Evolutionary conservation across 2,329 filamentous ascomycete species (phyloP).

Genomic region (Chaetomiaceae sp.): DNA sequence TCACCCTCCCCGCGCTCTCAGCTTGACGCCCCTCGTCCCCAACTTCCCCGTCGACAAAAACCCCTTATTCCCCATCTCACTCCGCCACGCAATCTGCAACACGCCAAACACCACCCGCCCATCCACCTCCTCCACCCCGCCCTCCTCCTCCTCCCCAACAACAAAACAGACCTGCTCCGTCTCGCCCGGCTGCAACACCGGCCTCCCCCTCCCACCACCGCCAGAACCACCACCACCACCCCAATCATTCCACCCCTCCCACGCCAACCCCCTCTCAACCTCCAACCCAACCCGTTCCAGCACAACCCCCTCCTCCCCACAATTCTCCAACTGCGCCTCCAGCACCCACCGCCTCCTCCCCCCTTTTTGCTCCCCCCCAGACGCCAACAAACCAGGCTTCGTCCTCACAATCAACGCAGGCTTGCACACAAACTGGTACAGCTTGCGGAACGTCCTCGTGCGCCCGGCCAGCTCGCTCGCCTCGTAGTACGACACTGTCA

Average conservation of each 20-base stretch:
- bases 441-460: constrained; percentile 82
- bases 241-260: constrained; percentile 31
- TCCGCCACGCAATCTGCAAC: constrained; percentile 81
- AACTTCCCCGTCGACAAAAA: constrained; percentile 84
- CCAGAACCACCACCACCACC: background rate
- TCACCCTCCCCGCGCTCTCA: background rate
- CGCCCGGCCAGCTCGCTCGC: constrained; percentile 65
- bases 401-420: constrained; percentile 84
- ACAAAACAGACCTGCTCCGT: constrained; percentile 63
- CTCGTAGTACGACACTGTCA: constrained; percentile 93
- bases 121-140: constrained; percentile 39
- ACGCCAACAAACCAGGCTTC: constrained; percentile 64
- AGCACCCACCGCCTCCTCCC: constrained; percentile 59
- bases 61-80: constrained; percentile 83
- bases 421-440: constrained; percentile 96
- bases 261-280: constrained; percentile 46
- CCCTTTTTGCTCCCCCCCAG: no score
- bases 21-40: constrained; percentile 41
- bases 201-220: constrained; percentile 36
- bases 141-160: constrained; percentile 42
- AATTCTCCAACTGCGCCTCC: constrained; percentile 94
- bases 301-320: constrained; percentile 75
- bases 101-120: constrained; percentile 68
- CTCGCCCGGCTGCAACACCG: constrained; percentile 58
- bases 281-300: constrained; percentile 63